These are phyloP conservation scores for Chaetomiaceae sp. DNA, from an alignment of 2,329 filamentous ascomycete genomes.

Conservation along the genomic window DNA sequence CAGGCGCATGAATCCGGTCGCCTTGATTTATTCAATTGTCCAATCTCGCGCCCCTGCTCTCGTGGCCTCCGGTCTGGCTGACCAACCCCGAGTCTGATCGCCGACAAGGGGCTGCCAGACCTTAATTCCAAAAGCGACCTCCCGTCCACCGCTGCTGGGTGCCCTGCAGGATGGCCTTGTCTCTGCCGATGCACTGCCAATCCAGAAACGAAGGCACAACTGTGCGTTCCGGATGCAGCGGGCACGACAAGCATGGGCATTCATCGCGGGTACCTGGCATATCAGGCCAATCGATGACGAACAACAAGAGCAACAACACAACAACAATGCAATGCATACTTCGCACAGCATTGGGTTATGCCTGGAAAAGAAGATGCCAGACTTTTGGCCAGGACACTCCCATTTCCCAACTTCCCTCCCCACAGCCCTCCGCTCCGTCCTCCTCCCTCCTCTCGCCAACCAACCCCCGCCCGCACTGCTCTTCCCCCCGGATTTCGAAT, in stretches of 20 bases:
- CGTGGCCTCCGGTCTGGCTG: not conserved
- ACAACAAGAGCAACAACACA: too few species aligned
- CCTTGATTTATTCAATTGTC: slow-evolving; percentile 14
- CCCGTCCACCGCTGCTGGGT: not conserved
- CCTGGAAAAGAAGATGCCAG: too few species aligned
- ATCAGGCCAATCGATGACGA: too few species aligned
- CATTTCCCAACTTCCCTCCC: too few species aligned
- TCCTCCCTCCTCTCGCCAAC: not conserved
- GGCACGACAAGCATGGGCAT: too few species aligned
- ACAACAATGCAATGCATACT: too few species aligned
- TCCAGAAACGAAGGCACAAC: not conserved
- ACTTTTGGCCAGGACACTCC: too few species aligned
- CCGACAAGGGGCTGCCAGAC: slow-evolving; percentile 14
- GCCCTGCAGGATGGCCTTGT: slow-evolving; percentile 11
- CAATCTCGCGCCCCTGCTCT: slow-evolving; percentile 14
- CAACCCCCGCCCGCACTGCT: not conserved
- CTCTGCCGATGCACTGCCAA: slow-evolving; percentile 3
- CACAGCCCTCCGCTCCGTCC: not conserved
- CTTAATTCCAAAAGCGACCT: not conserved
- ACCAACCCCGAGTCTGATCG: slow-evolving; percentile 17
- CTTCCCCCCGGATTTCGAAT: not conserved
- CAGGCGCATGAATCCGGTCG: slow-evolving; percentile 14
- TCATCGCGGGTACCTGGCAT: slow-evolving; percentile 12
- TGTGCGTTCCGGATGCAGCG: too few species aligned
- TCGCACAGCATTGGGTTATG: too few species aligned